These are phyloP conservation scores for Isoetes taiwanensis DNA, from an alignment of 75 land plant genomes.

Conservation along the genomic window DNA sequence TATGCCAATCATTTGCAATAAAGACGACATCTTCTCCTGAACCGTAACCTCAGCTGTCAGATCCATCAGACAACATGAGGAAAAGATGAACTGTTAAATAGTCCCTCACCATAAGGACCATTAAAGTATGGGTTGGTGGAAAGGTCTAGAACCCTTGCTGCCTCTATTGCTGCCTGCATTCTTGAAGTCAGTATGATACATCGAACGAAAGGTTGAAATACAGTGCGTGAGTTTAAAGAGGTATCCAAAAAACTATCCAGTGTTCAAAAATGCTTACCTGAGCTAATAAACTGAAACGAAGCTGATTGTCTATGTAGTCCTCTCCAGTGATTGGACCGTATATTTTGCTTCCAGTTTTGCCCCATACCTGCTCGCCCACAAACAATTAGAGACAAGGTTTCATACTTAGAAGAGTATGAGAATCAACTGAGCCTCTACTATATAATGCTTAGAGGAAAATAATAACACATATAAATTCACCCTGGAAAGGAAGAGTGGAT, in stretches of 20 bases:
- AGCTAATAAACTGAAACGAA: conserved; percentile 70
- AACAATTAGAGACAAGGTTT: too few relatives aligned
- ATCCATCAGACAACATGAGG: too few relatives aligned
- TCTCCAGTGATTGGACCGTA: conserved; percentile 76
- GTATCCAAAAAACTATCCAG: neutral
- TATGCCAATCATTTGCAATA: conserved; percentile 95
- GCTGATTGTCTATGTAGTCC: conserved; percentile 73
- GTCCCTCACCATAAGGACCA: conserved; percentile 74
- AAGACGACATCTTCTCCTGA: conserved; percentile 92
- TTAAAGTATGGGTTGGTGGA: conserved; percentile 47
- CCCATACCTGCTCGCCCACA: conserved; percentile 98
- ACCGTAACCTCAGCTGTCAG: neutral
- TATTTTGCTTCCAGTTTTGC: conserved; percentile 75
- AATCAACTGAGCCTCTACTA: too few relatives aligned
- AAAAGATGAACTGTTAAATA: neutral
- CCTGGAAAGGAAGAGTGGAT: conserved; percentile 84
- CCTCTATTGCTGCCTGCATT: conserved; percentile 82
- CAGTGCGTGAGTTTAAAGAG: neutral
- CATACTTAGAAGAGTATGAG: too few relatives aligned
- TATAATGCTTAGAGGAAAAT: too few relatives aligned
- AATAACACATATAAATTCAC: conserved; percentile 22
- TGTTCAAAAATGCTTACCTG: conserved; percentile 28
- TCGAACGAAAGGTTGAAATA: neutral
- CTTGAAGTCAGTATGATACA: neutral
- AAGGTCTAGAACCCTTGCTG: conserved; percentile 50